Conservation (phyloP, 2,329 filamentous ascomycete species). For the Pseudopithomyces maydicus region DNA sequence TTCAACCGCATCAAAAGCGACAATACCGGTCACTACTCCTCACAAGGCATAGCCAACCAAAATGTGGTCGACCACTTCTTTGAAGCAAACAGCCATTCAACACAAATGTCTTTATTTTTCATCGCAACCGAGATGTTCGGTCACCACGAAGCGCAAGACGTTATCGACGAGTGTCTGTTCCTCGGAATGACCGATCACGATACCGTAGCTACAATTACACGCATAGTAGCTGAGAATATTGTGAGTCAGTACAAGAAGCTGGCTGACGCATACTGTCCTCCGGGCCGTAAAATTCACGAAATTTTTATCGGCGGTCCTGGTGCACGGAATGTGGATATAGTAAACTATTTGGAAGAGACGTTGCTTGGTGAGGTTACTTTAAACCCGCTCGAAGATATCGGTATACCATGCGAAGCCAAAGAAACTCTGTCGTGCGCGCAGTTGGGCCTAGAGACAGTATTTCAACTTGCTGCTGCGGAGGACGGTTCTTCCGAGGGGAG, state of each 20-base stretch:
- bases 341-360: conserved; percentile 55
- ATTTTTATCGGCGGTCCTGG: conserved; percentile 67
- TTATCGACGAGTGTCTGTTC: conserved; percentile 55
- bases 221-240: conserved; percentile 64
- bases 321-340: conserved; percentile 64
- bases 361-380: conserved; percentile 57
- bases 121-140: conserved; percentile 66
- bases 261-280: conserved; percentile 40
- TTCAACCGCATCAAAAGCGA: conserved; percentile 58
- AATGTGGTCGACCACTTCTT: conserved; percentile 60
- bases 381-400: conserved; percentile 61
- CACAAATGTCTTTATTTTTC: conserved; percentile 58
- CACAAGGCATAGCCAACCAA: conserved; percentile 56
- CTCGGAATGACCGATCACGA: conserved; percentile 56
- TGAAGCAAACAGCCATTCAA: conserved; percentile 55
- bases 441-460: conserved; percentile 62
- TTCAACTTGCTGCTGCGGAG: conserved; percentile 10
- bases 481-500: not conserved
- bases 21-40: conserved; percentile 57
- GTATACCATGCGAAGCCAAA: conserved; percentile 62
- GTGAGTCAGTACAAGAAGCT: conserved; percentile 57
- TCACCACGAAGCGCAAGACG: conserved; percentile 59
- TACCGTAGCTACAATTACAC: conserved; percentile 63
- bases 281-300: conserved; percentile 54
- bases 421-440: conserved; percentile 66